Conservation (phyloP, 495 filamentous ascomycete species). For the Xylaria bambusicola region DNA sequence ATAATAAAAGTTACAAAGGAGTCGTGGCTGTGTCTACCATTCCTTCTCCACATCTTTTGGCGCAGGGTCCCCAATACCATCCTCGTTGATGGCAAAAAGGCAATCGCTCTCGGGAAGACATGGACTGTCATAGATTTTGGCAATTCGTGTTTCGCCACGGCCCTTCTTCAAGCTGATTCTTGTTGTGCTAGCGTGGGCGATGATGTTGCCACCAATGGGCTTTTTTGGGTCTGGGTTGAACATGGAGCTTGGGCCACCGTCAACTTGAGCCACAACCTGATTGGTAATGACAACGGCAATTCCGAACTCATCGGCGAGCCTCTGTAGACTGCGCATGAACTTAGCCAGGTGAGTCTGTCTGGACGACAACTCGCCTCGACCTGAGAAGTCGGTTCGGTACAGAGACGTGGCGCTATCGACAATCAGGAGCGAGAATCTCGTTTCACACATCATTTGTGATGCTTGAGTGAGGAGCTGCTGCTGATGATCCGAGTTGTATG, state of each 20-base stretch:
- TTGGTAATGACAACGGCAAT: constrained; percentile 99
- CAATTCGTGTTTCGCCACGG: constrained; percentile 89
- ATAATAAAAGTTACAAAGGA: background rate
- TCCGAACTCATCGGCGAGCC: constrained; percentile 95
- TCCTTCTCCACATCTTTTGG: constrained; percentile 92
- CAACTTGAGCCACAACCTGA: constrained; percentile 96
- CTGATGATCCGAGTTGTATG: constrained; percentile 98
- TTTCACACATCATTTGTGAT: constrained; percentile 98
- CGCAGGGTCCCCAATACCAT: constrained; percentile 92
- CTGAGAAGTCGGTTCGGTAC: constrained; percentile 93
- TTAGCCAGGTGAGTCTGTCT: constrained; percentile 94
- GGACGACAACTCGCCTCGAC: constrained; percentile 87
- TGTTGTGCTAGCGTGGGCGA: constrained; percentile 94
- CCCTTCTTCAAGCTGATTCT: constrained; percentile 91
- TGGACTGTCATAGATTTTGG: constrained; percentile 98
- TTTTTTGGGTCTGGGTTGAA: constrained; percentile 99
- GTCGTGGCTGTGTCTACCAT: constrained; percentile 15
- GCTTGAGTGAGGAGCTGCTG: constrained; percentile 92
- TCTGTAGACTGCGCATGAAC: constrained; percentile 92
- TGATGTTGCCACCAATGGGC: constrained; percentile 97
- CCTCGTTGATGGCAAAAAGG: constrained; percentile 94
- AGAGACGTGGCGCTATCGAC: constrained; percentile 94
- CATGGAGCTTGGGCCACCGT: constrained; percentile 93
- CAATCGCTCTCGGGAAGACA: constrained; percentile 96
- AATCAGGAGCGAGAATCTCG: constrained; percentile 90